These are phyloP conservation scores for Sporisorium iseilematis-ciliati DNA, from an alignment of 1,284 basidiomycete species.

Conservation along the genomic window DNA sequence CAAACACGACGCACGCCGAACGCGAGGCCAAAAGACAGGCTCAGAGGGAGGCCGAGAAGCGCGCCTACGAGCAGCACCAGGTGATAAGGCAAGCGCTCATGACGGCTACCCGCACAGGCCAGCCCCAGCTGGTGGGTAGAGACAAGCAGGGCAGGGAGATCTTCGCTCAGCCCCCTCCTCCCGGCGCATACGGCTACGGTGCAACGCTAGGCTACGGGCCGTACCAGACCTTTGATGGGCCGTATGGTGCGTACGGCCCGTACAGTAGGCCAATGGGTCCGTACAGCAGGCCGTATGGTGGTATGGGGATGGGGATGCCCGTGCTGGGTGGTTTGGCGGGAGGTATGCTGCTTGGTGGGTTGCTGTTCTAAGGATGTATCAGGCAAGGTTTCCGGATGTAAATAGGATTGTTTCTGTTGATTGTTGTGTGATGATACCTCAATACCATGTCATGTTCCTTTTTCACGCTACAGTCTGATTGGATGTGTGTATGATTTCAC, in stretches of 20 bases:
- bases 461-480: neutral
- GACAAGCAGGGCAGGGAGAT: constrained; percentile 53
- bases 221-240: constrained; percentile 47
- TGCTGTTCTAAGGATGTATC: constrained; percentile 36
- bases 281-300: constrained; percentile 32
- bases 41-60: constrained; percentile 51
- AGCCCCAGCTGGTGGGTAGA: constrained; percentile 49
- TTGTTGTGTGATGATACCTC: constrained; percentile 11
- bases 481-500: neutral
- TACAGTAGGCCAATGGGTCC: constrained; percentile 44
- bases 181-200: constrained; percentile 37
- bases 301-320: constrained; percentile 27
- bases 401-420: neutral
- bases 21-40: constrained; percentile 53
- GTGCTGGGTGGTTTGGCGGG: constrained; percentile 43
- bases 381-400: neutral
- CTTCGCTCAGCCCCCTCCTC: constrained; percentile 54
- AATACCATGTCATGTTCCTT: neutral
- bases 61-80: constrained; percentile 50
- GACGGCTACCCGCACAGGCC: constrained; percentile 44
- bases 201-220: constrained; percentile 49
- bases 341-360: constrained; percentile 53
- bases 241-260: constrained; percentile 40
- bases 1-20: constrained; percentile 63
- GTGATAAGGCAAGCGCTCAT: constrained; percentile 40